These are phyloP conservation scores for Yarrowia sp. DNA, from an alignment of 805 yeast genomes.

Conservation along the genomic window DNA sequence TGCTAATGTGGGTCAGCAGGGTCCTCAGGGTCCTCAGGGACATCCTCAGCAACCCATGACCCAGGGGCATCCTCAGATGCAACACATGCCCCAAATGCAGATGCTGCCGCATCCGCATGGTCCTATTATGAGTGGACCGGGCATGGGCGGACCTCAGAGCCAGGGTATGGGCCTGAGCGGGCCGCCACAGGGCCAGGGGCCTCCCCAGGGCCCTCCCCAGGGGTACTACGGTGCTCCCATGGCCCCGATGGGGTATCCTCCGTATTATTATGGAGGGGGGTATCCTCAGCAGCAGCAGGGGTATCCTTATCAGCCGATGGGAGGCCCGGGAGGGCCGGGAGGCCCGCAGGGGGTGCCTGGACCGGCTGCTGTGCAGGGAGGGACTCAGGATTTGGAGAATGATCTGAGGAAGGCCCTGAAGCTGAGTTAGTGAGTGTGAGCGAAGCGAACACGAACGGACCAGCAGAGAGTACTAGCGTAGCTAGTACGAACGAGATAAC, in stretches of 20 bases:
- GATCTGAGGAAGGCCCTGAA: slow-evolving; percentile 26
- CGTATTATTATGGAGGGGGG: slow-evolving; percentile 10
- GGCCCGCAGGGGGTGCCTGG: too few relatives aligned
- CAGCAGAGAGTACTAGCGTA: too few relatives aligned
- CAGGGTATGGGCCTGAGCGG: not conserved
- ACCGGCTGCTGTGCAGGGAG: not conserved
- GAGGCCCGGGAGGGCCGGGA: not conserved
- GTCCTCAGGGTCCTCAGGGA: not conserved
- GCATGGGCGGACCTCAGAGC: not conserved
- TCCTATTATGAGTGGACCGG: slow-evolving; percentile 11
- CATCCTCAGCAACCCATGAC: not conserved
- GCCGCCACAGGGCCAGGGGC: not conserved
- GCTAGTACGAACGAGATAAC: too few relatives aligned
- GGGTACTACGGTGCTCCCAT: not conserved
- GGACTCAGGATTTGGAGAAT: slow-evolving; percentile 1
- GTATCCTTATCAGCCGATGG: not conserved
- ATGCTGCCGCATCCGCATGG: not conserved
- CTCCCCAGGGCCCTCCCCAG: slow-evolving; percentile 2
- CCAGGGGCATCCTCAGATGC: not conserved
- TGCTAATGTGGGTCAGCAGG: not conserved
- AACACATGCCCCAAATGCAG: not conserved
- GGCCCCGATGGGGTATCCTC: slow-evolving; percentile 1
- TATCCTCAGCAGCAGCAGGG: not conserved
- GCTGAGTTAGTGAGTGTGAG: not conserved
- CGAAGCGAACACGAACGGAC: not conserved